phyloP scores from a whole-genome alignment of 768 basidiomycete species.

The Russula sp. region DNA sequence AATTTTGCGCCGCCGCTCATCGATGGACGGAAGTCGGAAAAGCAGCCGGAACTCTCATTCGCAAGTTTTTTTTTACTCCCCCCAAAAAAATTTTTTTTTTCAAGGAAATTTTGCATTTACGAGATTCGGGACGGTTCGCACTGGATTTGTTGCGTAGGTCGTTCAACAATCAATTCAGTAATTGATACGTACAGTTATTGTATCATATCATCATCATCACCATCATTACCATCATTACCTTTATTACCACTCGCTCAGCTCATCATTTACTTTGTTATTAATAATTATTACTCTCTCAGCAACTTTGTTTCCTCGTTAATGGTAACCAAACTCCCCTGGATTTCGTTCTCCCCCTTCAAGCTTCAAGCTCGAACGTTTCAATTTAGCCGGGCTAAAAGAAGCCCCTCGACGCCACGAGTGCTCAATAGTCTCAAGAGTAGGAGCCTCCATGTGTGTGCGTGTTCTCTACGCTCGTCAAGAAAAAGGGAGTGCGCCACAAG shows the following conservation, averaged over 20 bases:
- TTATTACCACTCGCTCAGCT: no score
- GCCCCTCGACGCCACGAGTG: background rate
- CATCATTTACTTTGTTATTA: background rate
- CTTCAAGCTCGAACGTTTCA: background rate
- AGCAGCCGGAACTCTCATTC: background rate
- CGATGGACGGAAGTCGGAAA: background rate
- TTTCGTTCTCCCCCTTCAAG: background rate
- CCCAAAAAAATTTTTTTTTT: background rate
- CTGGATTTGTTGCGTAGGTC: no score
- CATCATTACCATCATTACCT: background rate
- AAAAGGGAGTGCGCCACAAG: background rate
- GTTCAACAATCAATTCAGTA: no score
- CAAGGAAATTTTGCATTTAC: slow-evolving; percentile 3
- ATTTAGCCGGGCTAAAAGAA: background rate
- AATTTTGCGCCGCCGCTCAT: background rate
- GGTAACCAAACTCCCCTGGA: background rate
- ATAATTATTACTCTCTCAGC: background rate
- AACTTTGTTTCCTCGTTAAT: no score
- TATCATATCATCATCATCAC: background rate
- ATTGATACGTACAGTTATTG: background rate
- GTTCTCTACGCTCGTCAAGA: background rate
- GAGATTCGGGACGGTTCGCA: background rate
- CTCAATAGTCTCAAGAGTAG: no score
- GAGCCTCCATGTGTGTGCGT: no score
- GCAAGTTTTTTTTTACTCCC: background rate